These are phyloP conservation scores for Rubia tinctorum DNA, from an alignment of 305 asterid genomes.

Conservation along the genomic window DNA sequence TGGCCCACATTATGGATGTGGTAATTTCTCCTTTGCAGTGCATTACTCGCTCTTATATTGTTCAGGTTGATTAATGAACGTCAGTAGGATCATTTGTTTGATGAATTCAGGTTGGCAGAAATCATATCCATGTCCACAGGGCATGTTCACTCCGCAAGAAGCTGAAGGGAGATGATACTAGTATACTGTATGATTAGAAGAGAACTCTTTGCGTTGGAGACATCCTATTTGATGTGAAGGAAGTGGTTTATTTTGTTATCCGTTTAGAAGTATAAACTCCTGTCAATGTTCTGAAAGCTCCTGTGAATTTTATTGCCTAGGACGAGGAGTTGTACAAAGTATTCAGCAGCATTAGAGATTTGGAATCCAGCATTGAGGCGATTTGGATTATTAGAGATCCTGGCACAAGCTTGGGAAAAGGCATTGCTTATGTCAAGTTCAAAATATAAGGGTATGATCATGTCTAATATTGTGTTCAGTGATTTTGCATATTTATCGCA, in stretches of 20 bases:
- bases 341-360: slow-evolving; percentile 56
- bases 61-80: too few relatives aligned
- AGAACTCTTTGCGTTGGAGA: slow-evolving; percentile 82
- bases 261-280: not conserved
- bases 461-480: not conserved
- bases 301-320: slow-evolving; percentile 32
- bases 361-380: slow-evolving; percentile 74
- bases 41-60: too few relatives aligned
- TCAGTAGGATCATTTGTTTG: slow-evolving; percentile 33
- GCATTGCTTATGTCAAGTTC: slow-evolving; percentile 84
- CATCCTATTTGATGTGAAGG: slow-evolving; percentile 75
- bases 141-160: slow-evolving; percentile 98
- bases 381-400: slow-evolving; percentile 87
- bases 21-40: slow-evolving; percentile 35
- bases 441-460: slow-evolving; percentile 70
- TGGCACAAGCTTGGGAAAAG: slow-evolving; percentile 81
- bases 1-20: slow-evolving; percentile 85
- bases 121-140: slow-evolving; percentile 91
- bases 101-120: slow-evolving; percentile 75
- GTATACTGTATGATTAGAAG: slow-evolving; percentile 63
- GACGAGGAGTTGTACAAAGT: slow-evolving; percentile 85
- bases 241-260: slow-evolving; percentile 12
- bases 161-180: slow-evolving; percentile 55
- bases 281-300: slow-evolving; percentile 2
- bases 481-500: not conserved